Conservation (phyloP, 1,139 yeast genomes). For the Candida glucosophila region DNA sequence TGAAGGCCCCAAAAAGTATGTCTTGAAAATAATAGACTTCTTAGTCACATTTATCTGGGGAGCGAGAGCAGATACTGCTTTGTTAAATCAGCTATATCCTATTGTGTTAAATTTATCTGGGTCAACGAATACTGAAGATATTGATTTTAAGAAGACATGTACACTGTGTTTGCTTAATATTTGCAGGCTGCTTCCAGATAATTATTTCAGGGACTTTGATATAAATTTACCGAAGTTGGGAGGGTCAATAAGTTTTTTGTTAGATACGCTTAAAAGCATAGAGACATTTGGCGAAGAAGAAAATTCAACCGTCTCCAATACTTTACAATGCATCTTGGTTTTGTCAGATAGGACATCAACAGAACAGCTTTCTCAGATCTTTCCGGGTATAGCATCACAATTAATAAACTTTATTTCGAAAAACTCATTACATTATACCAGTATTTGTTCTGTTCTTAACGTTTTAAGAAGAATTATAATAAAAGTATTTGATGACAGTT, state of each 20-base stretch:
- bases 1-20: constrained; percentile 12
- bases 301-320: constrained; percentile 6
- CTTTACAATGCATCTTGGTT: constrained; percentile 9
- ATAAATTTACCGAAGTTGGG: constrained; percentile 20
- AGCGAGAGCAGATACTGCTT: constrained; percentile 13
- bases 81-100: constrained; percentile 31
- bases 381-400: constrained; percentile 33
- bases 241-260: constrained; percentile 15
- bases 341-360: constrained; percentile 14
- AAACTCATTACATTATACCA: constrained; percentile 17
- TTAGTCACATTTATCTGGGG: constrained; percentile 25
- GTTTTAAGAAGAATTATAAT: constrained; percentile 14
- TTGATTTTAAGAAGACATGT: constrained; percentile 4
- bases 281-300: constrained; percentile 12
- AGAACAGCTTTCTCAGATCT: constrained; percentile 26
- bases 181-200: constrained; percentile 14
- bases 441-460: constrained; percentile 15
- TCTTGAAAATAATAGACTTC: constrained; percentile 22
- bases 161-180: too few species aligned
- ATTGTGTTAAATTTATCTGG: constrained; percentile 17
- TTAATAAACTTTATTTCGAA: constrained; percentile 20
- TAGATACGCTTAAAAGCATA: constrained; percentile 11
- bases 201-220: constrained; percentile 12
- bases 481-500: constrained; percentile 21
- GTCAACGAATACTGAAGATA: constrained; percentile 1